Evolutionary conservation across 208 protist species (phyloP), one percentile per base, ranked within the genome.

Genomic region (Plasmodiophora brassicae): DNA sequence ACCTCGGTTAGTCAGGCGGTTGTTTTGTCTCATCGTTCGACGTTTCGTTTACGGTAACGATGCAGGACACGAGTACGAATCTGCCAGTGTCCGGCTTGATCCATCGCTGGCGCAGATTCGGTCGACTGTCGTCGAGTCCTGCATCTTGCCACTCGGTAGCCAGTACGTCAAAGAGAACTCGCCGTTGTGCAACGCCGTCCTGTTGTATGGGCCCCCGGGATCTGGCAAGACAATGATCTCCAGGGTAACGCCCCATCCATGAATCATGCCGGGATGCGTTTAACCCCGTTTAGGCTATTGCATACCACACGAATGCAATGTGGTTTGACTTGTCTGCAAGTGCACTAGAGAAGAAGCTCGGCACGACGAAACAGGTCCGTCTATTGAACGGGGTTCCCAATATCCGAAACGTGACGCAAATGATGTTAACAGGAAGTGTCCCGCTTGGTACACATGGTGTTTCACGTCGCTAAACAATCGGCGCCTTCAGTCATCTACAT

Each of bases 221-320:
- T 78, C 65, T 78, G 65, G 65, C 20, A 78, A 78, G n/a, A 78
- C 65, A n/a, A 78, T 78, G 65, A n/a, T 78, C 10, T 78, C 65
- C 20, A 5, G n/a, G 25, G 50, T 57, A 57, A 57, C 25, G n/a
- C n/a, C n/a, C 50, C 10, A 38, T 32, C 41, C 20, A 32, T 78
- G 65, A 78, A 5, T 38, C n/a, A 44, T 78, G 32, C n/a, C 50
- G 20, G 20, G 14, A 28, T 57, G 50, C 25, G 25, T 25, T 25
- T 14, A 57, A 57, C 25, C 14, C 50, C 25, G 50, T 38, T 14
- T 5, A 78, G 65, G 65, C 65, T 5, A 38, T 78, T 78, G 65
- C 65, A n/a, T 5, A 5, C 5, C 65, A 78, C n/a, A 78, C 65
- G 32, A 78, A 78, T 32, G 5, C 65, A 5, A 36, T 78, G 65